Evolutionary conservation across 2,329 filamentous ascomycete species (phyloP).

Genomic region (Pleoardoris graminearum): DNA sequence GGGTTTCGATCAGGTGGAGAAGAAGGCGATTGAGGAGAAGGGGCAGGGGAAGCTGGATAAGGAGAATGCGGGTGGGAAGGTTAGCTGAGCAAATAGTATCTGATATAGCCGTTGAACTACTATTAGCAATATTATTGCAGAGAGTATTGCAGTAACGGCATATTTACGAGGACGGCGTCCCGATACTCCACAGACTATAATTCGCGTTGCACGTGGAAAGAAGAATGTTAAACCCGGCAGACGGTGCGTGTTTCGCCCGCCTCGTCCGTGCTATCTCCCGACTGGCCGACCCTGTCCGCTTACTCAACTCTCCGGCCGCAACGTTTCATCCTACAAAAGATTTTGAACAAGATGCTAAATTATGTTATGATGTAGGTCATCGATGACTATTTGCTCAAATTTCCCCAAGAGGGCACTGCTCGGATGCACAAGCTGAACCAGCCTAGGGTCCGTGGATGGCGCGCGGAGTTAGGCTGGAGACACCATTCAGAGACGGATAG

Average conservation of each 20-base stretch:
- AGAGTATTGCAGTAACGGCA: no score
- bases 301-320: background rate
- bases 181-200: no score
- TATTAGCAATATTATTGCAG: no score
- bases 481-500: no score
- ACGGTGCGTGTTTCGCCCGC: background rate
- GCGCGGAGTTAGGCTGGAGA: no score
- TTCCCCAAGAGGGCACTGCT: background rate
- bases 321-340: background rate
- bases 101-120: no score
- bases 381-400: background rate
- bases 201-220: no score
- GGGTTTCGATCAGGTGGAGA: conserved; percentile 78
- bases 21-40: conserved; percentile 58
- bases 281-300: background rate
- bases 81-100: background rate
- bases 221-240: no score
- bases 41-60: conserved; percentile 22
- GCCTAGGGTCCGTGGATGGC: background rate
- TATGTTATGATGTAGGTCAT: background rate
- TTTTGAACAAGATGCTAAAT: background rate
- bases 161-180: no score
- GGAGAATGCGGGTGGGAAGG: conserved; percentile 14
- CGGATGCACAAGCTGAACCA: background rate
- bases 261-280: background rate